phyloP scores from a whole-genome alignment of 2,329 filamentous ascomycete genomes.

The Diplodia seriata region DNA sequence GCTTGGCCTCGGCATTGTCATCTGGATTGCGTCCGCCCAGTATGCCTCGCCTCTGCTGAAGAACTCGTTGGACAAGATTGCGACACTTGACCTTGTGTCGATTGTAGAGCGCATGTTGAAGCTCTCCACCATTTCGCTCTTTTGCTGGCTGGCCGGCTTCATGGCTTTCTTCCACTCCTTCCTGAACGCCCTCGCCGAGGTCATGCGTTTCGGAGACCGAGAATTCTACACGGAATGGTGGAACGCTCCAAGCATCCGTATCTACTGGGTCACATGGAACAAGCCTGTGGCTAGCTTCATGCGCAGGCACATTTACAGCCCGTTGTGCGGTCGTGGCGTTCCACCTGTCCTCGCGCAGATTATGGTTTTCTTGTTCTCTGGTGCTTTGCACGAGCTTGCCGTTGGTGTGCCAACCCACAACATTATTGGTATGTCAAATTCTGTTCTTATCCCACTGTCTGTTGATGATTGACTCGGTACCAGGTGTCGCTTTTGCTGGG shows the following conservation, averaged over 20 bases:
- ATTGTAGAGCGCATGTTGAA: constrained; percentile 93
- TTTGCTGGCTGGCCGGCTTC: constrained; percentile 98
- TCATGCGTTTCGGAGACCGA: constrained; percentile 88
- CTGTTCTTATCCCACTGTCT: background rate
- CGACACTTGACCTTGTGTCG: constrained; percentile 76
- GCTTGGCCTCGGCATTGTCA: constrained; percentile 79
- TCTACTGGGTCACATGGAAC: constrained; percentile 97
- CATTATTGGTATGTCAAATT: constrained; percentile 69
- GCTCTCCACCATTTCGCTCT: constrained; percentile 89
- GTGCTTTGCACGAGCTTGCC: constrained; percentile 86
- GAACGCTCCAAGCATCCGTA: constrained; percentile 80
- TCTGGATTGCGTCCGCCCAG: constrained; percentile 94
- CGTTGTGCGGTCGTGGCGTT: constrained; percentile 84
- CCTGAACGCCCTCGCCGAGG: constrained; percentile 87
- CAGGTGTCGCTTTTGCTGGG: constrained; percentile 88
- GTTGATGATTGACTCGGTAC: constrained; percentile 34
- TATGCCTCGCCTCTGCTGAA: constrained; percentile 89
- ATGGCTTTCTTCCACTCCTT: constrained; percentile 95
- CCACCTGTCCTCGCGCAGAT: constrained; percentile 73
- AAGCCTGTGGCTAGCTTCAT: constrained; percentile 97
- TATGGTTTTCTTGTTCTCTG: constrained; percentile 86
- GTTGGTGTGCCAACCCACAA: constrained; percentile 96
- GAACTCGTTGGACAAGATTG: constrained; percentile 89
- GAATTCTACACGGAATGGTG: constrained; percentile 99
- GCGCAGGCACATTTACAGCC: constrained; percentile 90